phyloP scores from a whole-genome alignment of 1,284 basidiomycete species.

The Pseudozyma tsukubaensis region DNA sequence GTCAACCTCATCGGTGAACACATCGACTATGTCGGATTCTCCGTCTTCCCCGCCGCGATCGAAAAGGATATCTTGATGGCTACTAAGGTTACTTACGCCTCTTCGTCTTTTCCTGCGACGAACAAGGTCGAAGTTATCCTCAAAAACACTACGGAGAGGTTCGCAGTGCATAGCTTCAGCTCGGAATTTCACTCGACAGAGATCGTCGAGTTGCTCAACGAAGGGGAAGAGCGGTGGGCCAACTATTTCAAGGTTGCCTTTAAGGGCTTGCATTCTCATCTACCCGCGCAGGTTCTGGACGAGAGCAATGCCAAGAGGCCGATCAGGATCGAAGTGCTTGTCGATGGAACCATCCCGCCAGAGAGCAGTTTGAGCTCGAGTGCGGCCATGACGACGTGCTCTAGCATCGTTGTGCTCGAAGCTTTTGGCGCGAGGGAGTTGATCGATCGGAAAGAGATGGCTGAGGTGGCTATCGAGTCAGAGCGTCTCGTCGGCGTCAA shows the following conservation, averaged over 20 bases:
- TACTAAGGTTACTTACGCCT: conserved; percentile 39
- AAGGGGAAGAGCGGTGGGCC: conserved; percentile 62
- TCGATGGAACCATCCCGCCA: conserved; percentile 66
- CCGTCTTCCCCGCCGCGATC: conserved; percentile 65
- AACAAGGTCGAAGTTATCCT: conserved; percentile 37
- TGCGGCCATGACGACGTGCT: conserved; percentile 67
- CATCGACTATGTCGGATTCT: conserved; percentile 66
- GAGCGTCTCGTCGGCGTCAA: conserved; percentile 66
- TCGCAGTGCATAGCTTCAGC: conserved; percentile 46
- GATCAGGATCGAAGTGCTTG: conserved; percentile 56
- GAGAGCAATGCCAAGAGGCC: conserved; percentile 26
- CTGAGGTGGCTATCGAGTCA: conserved; percentile 64
- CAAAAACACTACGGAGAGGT: conserved; percentile 56
- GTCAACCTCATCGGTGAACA: conserved; percentile 68
- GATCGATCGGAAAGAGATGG: conserved; percentile 61
- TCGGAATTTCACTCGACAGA: conserved; percentile 41
- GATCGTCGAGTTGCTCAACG: conserved; percentile 48
- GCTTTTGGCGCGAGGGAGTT: conserved; percentile 55
- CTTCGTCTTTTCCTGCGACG: neutral
- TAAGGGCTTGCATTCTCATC: conserved; percentile 62
- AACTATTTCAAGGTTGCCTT: conserved; percentile 68
- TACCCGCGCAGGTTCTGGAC: conserved; percentile 40
- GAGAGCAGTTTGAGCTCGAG: conserved; percentile 59
- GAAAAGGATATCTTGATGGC: conserved; percentile 68
- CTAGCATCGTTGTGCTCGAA: conserved; percentile 62